phyloP scores from a whole-genome alignment of 1,284 basidiomycete genomes.

The Microbotryomycetes sp. region DNA sequence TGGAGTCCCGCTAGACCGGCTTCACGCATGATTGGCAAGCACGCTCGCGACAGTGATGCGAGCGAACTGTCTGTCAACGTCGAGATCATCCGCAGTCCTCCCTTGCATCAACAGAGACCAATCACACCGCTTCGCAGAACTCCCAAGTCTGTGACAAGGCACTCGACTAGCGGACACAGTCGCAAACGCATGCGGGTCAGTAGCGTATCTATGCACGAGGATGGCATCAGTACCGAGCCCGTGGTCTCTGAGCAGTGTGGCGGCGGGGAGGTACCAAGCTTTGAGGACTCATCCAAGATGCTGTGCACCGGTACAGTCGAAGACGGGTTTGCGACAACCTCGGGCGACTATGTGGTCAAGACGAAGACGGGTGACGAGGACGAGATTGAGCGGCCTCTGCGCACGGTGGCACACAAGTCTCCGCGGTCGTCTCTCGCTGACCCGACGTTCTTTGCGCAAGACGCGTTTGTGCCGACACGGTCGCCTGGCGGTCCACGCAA shows the following conservation, averaged over 20 bases:
- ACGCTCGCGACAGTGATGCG: slow-evolving; percentile 5
- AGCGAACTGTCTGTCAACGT: slow-evolving; percentile 11
- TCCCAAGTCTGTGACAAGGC: not conserved
- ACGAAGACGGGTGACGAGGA: slow-evolving; percentile 9
- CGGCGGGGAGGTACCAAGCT: too few relatives aligned
- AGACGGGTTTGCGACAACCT: not conserved
- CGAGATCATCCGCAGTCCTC: not conserved
- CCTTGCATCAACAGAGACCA: too few relatives aligned
- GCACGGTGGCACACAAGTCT: not conserved
- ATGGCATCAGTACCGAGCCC: not conserved
- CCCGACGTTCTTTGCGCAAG: slow-evolving; percentile 12
- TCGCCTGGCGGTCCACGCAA: slow-evolving; percentile 2
- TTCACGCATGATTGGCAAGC: slow-evolving; percentile 9
- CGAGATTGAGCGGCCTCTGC: not conserved
- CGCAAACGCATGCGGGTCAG: slow-evolving; percentile 12
- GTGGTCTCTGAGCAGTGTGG: not conserved
- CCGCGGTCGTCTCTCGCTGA: not conserved
- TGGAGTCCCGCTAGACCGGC: not conserved
- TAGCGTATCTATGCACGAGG: not conserved
- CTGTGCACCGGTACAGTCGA: not conserved
- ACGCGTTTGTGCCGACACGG: not conserved
- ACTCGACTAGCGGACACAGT: not conserved
- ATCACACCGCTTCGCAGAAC: not conserved
- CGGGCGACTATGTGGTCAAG: slow-evolving; percentile 1
- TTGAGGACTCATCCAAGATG: not conserved